Evolutionary conservation across 305 asterid species (phyloP).

Genomic region (Withania somnifera): DNA sequence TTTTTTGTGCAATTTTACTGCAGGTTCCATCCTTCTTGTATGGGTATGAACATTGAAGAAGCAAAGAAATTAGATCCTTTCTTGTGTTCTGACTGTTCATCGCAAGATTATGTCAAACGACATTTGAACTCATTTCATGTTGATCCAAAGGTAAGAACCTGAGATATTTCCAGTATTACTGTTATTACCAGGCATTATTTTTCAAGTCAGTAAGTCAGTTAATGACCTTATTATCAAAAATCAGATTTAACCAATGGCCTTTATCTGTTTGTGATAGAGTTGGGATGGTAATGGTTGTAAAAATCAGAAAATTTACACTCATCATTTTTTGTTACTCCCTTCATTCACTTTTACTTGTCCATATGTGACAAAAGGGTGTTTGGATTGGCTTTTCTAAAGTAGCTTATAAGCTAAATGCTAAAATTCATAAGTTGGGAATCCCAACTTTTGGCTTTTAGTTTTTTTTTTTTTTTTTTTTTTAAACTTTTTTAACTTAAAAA

Average conservation of each 20-base stretch:
- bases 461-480: too few species aligned
- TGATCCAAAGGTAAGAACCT: conserved; percentile 25
- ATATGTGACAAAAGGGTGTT: too few species aligned
- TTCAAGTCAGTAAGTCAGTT: background rate
- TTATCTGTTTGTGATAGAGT: background rate
- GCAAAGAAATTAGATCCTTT: conserved; percentile 73
- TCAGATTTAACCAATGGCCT: background rate
- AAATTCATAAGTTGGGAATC: too few species aligned
- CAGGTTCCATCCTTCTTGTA: conserved; percentile 76
- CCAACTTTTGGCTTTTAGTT: too few species aligned
- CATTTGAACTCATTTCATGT: conserved; percentile 47
- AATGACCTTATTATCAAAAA: background rate
- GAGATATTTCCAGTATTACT: background rate
- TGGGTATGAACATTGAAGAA: conserved; percentile 39
- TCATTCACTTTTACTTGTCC: too few species aligned
- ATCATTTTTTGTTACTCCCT: too few species aligned
- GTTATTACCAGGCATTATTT: background rate
- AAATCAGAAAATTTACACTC: too few species aligned
- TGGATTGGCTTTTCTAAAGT: too few species aligned
- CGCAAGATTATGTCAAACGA: conserved; percentile 51
- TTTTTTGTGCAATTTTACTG: conserved; percentile 4
- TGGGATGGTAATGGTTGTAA: background rate
- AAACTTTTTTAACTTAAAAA: too few species aligned
- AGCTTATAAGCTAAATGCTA: too few species aligned
- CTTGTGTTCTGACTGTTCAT: conserved; percentile 70